phyloP scores from a whole-genome alignment of 1,284 basidiomycete species.

The Abortiporus biennis region DNA sequence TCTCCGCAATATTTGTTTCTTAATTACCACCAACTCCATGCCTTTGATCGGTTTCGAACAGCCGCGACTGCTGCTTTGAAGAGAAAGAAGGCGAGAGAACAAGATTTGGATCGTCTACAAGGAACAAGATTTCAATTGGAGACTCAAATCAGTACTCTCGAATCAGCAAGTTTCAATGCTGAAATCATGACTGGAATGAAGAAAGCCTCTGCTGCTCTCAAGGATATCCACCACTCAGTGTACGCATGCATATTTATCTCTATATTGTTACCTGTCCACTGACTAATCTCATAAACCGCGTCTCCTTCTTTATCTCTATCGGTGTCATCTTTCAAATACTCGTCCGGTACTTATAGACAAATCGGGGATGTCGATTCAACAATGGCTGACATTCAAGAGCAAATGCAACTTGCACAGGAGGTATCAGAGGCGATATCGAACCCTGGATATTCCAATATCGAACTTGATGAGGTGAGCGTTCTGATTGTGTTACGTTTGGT shows the following conservation, averaged over 20 bases:
- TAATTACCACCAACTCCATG: background rate
- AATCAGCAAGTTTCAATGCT: constrained; percentile 97
- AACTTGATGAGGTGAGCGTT: constrained; percentile 18
- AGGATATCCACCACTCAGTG: constrained; percentile 92
- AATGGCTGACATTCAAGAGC: constrained; percentile 89
- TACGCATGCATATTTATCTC: constrained; percentile 78
- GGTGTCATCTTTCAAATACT: no score
- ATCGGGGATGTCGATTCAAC: constrained; percentile 90
- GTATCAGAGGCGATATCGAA: constrained; percentile 93
- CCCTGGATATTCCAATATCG: no score
- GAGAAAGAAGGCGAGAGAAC: constrained; percentile 90
- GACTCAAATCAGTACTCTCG: constrained; percentile 95
- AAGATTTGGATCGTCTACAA: constrained; percentile 83
- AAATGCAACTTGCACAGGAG: constrained; percentile 93
- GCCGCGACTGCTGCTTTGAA: constrained; percentile 88
- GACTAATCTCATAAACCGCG: constrained; percentile 1
- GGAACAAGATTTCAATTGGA: constrained; percentile 92
- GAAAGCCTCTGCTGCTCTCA: constrained; percentile 89
- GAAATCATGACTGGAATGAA: constrained; percentile 99
- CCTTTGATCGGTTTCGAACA: constrained; percentile 24
- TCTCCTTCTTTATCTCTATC: background rate
- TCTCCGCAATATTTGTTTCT: background rate
- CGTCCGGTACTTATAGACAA: constrained; percentile 50
- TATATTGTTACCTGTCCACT: constrained; percentile 5
- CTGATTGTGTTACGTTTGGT: constrained; percentile 70